Evolutionary conservation across 345 rosid genomes (phyloP).

Genomic region (Syzygium jambos): DNA sequence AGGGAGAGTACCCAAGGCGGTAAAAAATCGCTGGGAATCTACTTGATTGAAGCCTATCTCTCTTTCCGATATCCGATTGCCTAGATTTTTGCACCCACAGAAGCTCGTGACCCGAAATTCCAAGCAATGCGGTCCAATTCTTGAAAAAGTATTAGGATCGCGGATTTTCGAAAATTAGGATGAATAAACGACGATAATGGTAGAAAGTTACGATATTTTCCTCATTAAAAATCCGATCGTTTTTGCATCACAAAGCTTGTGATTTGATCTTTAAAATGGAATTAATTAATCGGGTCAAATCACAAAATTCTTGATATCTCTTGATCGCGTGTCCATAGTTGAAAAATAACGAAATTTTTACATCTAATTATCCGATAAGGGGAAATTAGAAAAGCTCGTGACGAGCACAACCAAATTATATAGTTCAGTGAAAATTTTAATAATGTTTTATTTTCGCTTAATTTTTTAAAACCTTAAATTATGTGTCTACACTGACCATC

Average conservation of each 20-base stretch:
- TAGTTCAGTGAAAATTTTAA: not conserved
- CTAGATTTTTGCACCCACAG: too few relatives aligned
- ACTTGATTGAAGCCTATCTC: too few relatives aligned
- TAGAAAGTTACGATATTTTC: not conserved
- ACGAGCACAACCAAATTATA: rapidly evolving
- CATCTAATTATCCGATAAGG: not conserved
- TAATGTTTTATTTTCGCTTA: not conserved
- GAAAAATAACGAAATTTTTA: not conserved
- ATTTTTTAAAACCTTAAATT: not conserved
- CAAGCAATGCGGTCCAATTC: too few relatives aligned
- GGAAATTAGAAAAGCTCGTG: not conserved
- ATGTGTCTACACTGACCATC: not conserved
- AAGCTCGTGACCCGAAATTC: too few relatives aligned
- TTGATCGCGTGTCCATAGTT: not conserved
- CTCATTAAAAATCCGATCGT: rapidly evolving
- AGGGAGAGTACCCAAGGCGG: too few relatives aligned
- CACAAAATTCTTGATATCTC: not conserved
- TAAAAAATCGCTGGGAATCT: too few relatives aligned
- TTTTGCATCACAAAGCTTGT: not conserved
- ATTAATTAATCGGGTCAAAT: not conserved
- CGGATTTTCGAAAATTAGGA: too few relatives aligned
- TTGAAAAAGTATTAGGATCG: too few relatives aligned
- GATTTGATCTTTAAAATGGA: not conserved
- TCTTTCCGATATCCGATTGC: too few relatives aligned
- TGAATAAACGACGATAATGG: too few relatives aligned